phyloP scores from a whole-genome alignment of 345 rosid species.

The Rhodamnia rubescens region DNA sequence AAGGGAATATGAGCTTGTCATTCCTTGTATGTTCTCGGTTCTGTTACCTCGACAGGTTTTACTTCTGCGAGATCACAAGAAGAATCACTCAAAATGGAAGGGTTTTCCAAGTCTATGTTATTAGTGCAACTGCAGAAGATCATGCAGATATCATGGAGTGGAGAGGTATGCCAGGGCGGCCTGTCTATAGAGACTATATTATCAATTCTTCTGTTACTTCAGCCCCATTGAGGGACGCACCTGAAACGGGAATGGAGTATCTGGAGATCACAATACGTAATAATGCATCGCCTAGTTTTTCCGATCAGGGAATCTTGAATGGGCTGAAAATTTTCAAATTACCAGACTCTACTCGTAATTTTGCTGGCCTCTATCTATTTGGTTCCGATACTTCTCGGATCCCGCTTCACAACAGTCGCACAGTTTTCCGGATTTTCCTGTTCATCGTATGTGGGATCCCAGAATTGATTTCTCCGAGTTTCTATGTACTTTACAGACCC shows the following conservation, averaged over 20 bases:
- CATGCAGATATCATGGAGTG: background rate
- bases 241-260: background rate
- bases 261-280: slow-evolving; percentile 5
- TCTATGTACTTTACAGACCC: background rate
- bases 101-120: slow-evolving; percentile 8
- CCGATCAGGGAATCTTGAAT: slow-evolving; percentile 16
- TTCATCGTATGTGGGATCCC: background rate
- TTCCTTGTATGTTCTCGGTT: slow-evolving; percentile 20
- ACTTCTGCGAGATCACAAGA: slow-evolving; percentile 2
- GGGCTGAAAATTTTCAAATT: slow-evolving; percentile 26
- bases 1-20: slow-evolving; percentile 9
- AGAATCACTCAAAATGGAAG: background rate
- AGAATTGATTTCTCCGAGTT: background rate
- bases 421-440: background rate
- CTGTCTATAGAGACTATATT: slow-evolving; percentile 13
- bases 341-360: slow-evolving; percentile 2
- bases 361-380: slow-evolving; percentile 17
- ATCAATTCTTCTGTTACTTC: background rate
- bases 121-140: slow-evolving; percentile 6
- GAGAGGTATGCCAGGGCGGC: slow-evolving; percentile 5
- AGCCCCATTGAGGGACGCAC: too few relatives aligned
- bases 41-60: slow-evolving; percentile 13
- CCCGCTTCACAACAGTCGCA: background rate
- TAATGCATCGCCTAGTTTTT: background rate
- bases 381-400: background rate